phyloP scores from a whole-genome alignment of 2,329 filamentous ascomycete genomes.

The Fusarium goolgardi region DNA sequence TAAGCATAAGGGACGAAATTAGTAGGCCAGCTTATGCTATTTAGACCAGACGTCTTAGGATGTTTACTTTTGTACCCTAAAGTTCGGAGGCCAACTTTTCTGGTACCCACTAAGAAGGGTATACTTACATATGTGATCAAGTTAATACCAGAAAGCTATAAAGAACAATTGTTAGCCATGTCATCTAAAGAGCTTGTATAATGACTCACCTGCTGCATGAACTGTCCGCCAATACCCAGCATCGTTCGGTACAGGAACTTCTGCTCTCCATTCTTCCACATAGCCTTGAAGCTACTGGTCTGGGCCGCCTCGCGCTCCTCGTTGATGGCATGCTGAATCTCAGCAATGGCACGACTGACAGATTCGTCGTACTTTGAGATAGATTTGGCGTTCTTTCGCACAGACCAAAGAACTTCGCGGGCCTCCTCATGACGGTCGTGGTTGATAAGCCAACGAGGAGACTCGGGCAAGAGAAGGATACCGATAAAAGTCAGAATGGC shows the following conservation, averaged over 20 bases:
- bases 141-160: constrained; percentile 49
- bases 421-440: constrained; percentile 58
- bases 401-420: constrained; percentile 50
- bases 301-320: constrained; percentile 55
- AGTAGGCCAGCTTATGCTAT: no score
- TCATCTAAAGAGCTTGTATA: fast-evolving
- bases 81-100: no score
- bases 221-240: constrained; percentile 57
- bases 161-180: neutral
- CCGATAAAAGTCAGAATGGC: constrained; percentile 51
- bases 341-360: constrained; percentile 47
- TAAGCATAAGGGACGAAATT: no score
- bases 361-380: constrained; percentile 45
- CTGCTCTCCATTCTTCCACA: constrained; percentile 57
- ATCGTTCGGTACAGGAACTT: constrained; percentile 55
- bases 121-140: constrained; percentile 49
- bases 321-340: constrained; percentile 55
- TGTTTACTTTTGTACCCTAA: no score
- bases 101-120: no score
- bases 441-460: constrained; percentile 55
- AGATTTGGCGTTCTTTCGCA: constrained; percentile 46
- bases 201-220: constrained; percentile 54
- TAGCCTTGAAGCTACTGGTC: constrained; percentile 49
- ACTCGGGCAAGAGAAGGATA: constrained; percentile 57
- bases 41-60: no score